Evolutionary conservation across 2,329 filamentous ascomycete species (phyloP), one percentile per base, ranked within the genome.

Genomic region (Aspergillus ibericus): DNA sequence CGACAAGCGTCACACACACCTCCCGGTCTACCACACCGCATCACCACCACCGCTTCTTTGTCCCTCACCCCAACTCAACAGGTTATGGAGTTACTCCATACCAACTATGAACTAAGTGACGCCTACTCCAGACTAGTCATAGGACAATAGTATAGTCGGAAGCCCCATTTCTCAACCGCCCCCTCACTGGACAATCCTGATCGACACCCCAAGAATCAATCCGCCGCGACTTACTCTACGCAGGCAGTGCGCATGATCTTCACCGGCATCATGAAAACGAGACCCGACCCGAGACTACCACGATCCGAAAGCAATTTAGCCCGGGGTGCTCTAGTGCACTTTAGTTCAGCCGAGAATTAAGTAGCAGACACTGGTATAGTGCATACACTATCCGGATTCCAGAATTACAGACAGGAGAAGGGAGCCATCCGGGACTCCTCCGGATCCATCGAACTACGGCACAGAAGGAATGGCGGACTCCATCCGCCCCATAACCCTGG

Each of bases 401-500:
- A 29, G 27, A 29, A 29, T 5, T 29, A 8, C 29, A 10, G 29
- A 10, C 9, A 32, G 29, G 29, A 32, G 29, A 32, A 40, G n/a
- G 36, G 18, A 40, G n/a, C n/a, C 15, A 16, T 6, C 15, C 36
- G n/a, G 18, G 36, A 18, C 36, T 18, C 6, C n/a, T 18, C 36
- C 36, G n/a, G 36, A 48, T 36, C 40, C 40, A 48, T 46, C 20
- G 6, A 47, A 27, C 56, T 32, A 52, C 47, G 36, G 49, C 48
- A 54, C 42, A 54, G 56, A 46, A 20, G 48, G 40, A 53, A 44
- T 32, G 25, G 36, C 22, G 51, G 27, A n/a, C 36, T 18, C 38
- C 36, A 42, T 40, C 36, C 36, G 51, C 51, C 51, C 51, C 51
- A 53, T 53, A 53, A 53, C 51, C 51, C 51, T 53, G 40, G 40